A percentile compares a stretch with the other conserved stretches of the same genome.
Evolutionary conservation across 2,329 filamentous ascomycete genomes (phyloP).

Genomic region (Lasiodiplodia citricola): DNA sequence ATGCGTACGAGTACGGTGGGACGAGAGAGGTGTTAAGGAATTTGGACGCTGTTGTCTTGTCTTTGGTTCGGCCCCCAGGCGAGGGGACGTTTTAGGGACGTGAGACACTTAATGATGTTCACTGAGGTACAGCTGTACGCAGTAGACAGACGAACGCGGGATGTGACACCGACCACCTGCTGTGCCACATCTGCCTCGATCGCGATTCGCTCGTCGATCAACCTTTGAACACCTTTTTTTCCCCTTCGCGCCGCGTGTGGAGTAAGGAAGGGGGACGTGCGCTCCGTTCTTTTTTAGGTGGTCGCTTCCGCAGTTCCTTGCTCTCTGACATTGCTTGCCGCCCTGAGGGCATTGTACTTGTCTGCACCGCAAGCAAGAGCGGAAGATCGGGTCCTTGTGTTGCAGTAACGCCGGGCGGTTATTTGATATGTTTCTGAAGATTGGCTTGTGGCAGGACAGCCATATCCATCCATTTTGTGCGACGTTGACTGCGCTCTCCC

Average conservation of each 20-base stretch:
- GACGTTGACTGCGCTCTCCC: not conserved
- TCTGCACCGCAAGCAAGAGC: no score
- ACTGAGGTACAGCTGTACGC: not conserved
- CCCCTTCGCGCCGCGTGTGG: not conserved
- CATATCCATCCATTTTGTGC: not conserved
- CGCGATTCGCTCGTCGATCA: not conserved
- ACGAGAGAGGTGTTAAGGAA: not conserved
- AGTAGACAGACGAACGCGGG: not conserved
- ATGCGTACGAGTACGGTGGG: not conserved
- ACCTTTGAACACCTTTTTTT: not conserved
- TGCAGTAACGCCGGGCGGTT: not conserved
- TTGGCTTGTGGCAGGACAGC: no score
- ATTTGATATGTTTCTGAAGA: no score
- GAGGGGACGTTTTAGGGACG: not conserved
- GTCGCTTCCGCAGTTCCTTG: not conserved
- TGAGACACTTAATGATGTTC: not conserved
- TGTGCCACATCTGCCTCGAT: not conserved
- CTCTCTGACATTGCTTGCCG: not conserved
- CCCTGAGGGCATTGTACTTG: no score
- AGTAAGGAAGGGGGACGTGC: not conserved
- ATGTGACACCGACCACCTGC: slow-evolving; percentile 5
- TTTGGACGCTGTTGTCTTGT: not conserved
- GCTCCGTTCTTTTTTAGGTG: not conserved
- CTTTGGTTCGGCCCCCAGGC: not conserved
- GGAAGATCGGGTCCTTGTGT: not conserved